Base-by-base conservation (phyloP, 2,329 filamentous ascomycete species). In the Bipolaris victoriae region DNA sequence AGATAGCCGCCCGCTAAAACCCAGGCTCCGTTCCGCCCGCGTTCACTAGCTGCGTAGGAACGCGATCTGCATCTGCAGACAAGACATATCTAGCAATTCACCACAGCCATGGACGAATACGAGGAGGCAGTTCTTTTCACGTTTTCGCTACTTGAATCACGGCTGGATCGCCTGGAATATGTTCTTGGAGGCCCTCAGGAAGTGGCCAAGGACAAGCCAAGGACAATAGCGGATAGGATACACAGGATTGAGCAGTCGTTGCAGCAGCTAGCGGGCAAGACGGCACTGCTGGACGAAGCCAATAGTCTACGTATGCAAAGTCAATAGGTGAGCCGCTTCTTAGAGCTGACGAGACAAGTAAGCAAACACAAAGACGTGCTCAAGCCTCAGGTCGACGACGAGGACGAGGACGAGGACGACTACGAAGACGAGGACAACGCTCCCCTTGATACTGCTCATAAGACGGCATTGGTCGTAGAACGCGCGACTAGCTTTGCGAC, bases 121-220 rank as follows among this genome's bases (percentile, higher is more conserved):
- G 74, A 77, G 51, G 75, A 78, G 55, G 69, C 76, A 15, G 63
- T 77, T 24, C 64, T 78, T 15, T 72, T 78, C 61, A 82, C 80
- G 1, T 74, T 80, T 49, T 66, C 73, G 5, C 66, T 79, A 52
- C 74, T 83, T 11, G 79, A 82, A 61, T 77, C 77, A 50, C 76
- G 81, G 10, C 66, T 83, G 44, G 72, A 75, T 35, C 74, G 79
- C 4, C 57, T 83, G 29, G 76, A 79, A 48, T 81, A 79, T 59
- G 57, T 78, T 7, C 67, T 82, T 24, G 68, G 77, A 51, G 80
- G 71, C 64, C 64, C 70, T 10, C 62, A 61, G 44, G 53, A 58
- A 37, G 52, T 50, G 22, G 31, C 46, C 58, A 64, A 64, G 45
- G 64, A 65, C 55, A 73, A 65, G 57, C 61, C 66, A 3, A 66